phyloP scores from a whole-genome alignment of 2,329 filamentous ascomycete species.

The Aspergillus latus region DNA sequence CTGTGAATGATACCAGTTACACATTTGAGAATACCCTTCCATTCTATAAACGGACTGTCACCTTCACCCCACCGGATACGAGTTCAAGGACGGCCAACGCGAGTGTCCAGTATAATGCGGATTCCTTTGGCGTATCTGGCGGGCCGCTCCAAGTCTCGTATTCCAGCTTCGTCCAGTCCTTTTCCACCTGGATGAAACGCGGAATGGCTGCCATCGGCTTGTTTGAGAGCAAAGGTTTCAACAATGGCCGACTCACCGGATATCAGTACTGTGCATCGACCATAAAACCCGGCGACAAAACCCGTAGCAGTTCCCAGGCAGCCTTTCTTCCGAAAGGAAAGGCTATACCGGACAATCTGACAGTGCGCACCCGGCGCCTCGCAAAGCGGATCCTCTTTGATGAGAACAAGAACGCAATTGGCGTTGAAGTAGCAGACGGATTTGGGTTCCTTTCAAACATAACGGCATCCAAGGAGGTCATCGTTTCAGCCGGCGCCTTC shows the following conservation, averaged over 20 bases:
- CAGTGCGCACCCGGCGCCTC: conserved; percentile 43
- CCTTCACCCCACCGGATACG: conserved; percentile 28
- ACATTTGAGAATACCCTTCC: conserved; percentile 27
- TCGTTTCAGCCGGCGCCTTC: conserved; percentile 53
- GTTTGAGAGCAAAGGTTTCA: conserved; percentile 37
- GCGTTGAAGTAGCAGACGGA: conserved; percentile 37
- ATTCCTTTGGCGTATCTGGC: conserved; percentile 21
- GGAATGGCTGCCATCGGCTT: conserved; percentile 47
- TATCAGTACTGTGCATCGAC: conserved; percentile 40
- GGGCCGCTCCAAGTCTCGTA: conserved; percentile 46
- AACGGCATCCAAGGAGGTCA: conserved; percentile 42
- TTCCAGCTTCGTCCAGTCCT: conserved; percentile 42
- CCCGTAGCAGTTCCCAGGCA: conserved; percentile 33
- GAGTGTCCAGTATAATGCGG: conserved; percentile 16
- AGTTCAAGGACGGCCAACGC: conserved; percentile 18
- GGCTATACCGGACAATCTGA: conserved; percentile 30
- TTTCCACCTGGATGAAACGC: conserved; percentile 40
- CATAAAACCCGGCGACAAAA: conserved; percentile 26
- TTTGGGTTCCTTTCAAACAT: conserved; percentile 45
- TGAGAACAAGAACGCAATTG: conserved; percentile 41
- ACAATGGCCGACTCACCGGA: conserved; percentile 45
- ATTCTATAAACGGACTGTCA: conserved; percentile 28
- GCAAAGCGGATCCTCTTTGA: conserved; percentile 49
- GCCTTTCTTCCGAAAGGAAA: conserved; percentile 31
- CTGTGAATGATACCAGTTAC: conserved; percentile 29